Evolutionary conservation across 768 basidiomycete genomes (phyloP), one percentile per base, ranked within the genome.

Genomic region (Phanerochaete carnosa): DNA sequence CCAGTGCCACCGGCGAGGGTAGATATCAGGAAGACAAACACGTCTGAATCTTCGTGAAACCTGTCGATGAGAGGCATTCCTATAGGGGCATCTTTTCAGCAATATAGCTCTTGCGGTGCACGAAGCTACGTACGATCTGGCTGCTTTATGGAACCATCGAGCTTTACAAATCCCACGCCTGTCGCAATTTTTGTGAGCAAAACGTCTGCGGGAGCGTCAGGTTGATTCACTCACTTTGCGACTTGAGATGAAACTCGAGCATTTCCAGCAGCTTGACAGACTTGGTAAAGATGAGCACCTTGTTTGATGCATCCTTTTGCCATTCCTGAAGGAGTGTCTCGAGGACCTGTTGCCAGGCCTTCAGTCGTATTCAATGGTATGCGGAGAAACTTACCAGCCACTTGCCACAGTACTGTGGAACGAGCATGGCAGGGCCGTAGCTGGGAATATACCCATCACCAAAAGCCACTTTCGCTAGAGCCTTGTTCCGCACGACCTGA

Each of bases 201-300:
- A 33, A 23, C 8, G n/a, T 43, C 33, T 8, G n/a, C 39, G 45
- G 23, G 53, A n/a, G n/a, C n/a, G n/a, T n/a, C n/a, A n/a, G n/a
- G n/a, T n/a, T n/a, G n/a, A n/a, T n/a, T n/a, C n/a, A n/a, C n/a
- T 51, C 45, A 89, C 90, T 74, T 69, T 75, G 75, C 11, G 74
- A 75, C n/a, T 76, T 77, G 13, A 95, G 80, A 70, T 92, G 89
- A 66, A 84, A 89, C 35, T 89, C 84, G 28, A 97, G 74, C 86
- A 95, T 93, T 19, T 90, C 88, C 13, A 98, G 78, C 26, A 98
- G 75, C 70, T 95, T 94, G 58, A 95, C 92, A 1, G 92, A 90
- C 71, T 94, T 94, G 2, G 94, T 95, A 74, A 98, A 98, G 60
- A 98, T 87, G 45, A 98, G 78, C 43, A 97, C 93, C 75, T 97